These are phyloP conservation scores for Vigna mungo DNA, from an alignment of 306 rosid genomes.

Conservation along the genomic window DNA sequence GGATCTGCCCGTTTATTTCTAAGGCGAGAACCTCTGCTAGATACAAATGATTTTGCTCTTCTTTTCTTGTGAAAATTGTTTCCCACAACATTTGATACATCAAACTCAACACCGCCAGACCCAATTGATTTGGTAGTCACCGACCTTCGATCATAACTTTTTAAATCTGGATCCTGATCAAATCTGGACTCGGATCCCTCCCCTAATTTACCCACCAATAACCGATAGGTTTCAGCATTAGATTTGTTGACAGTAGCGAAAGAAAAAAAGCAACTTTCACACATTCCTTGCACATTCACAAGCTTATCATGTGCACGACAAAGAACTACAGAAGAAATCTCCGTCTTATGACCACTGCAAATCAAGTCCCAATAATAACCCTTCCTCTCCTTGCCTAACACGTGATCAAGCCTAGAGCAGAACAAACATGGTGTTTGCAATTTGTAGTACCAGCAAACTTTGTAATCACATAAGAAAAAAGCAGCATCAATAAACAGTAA, in stretches of 20 bases:
- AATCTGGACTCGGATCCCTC: slow-evolving; percentile 51
- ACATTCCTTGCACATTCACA: slow-evolving; percentile 76
- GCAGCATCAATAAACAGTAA: slow-evolving; percentile 69
- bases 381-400: slow-evolving; percentile 63
- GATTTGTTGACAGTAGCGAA: slow-evolving; percentile 64
- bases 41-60: slow-evolving; percentile 42
- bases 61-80: slow-evolving; percentile 43
- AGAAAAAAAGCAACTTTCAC: slow-evolving; percentile 80
- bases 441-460: slow-evolving; percentile 72
- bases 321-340: slow-evolving; percentile 76
- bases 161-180: slow-evolving; percentile 59
- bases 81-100: slow-evolving; percentile 48
- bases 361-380: slow-evolving; percentile 76
- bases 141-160: slow-evolving; percentile 47
- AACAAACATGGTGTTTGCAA: slow-evolving; percentile 76
- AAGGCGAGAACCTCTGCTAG: slow-evolving; percentile 44
- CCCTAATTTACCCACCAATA: slow-evolving; percentile 71
- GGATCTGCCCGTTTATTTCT: slow-evolving; percentile 58
- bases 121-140: slow-evolving; percentile 48
- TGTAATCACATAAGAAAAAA: slow-evolving; percentile 70
- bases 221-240: slow-evolving; percentile 61
- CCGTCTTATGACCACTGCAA: slow-evolving; percentile 74
- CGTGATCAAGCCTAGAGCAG: slow-evolving; percentile 95
- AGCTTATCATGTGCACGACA: slow-evolving; percentile 78
- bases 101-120: slow-evolving; percentile 57